Percentiles rank a stretch among this genome's conserved stretches.
Conservation (phyloP, 257 asterid species). For the Vinca minor region DNA sequence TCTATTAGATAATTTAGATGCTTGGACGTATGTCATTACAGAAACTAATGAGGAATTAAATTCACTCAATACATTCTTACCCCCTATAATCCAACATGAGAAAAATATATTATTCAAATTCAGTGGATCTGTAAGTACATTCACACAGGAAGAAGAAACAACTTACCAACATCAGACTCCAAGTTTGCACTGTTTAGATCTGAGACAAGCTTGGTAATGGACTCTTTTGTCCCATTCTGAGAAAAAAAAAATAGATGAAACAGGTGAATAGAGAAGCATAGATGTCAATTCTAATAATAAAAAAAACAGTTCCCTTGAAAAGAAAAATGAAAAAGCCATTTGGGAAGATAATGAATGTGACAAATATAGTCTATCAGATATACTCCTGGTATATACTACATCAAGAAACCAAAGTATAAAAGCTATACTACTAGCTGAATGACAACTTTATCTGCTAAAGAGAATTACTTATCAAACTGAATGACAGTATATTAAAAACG, state of each 20-base stretch:
- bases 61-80: not conserved
- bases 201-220: slow-evolving; percentile 70
- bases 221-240: slow-evolving; percentile 84
- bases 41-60: no score
- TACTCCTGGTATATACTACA: not conserved
- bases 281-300: slow-evolving; percentile 1
- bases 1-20: no score
- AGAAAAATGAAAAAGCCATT: not conserved
- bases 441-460: no score
- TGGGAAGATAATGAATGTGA: not conserved
- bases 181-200: slow-evolving; percentile 69
- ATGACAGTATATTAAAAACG: not conserved
- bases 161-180: slow-evolving; percentile 88
- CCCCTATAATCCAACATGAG: not conserved
- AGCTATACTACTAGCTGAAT: not conserved
- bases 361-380: no score
- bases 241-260: slow-evolving; percentile 11
- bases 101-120: not conserved
- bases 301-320: not conserved
- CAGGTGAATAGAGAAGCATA: slow-evolving; percentile 18
- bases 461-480: not conserved
- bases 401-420: not conserved
- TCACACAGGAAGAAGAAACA: slow-evolving; percentile 1
- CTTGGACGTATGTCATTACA: no score
- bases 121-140: not conserved